phyloP scores from a whole-genome alignment of 768 basidiomycete species.

The Podaxis carcinomalis region DNA sequence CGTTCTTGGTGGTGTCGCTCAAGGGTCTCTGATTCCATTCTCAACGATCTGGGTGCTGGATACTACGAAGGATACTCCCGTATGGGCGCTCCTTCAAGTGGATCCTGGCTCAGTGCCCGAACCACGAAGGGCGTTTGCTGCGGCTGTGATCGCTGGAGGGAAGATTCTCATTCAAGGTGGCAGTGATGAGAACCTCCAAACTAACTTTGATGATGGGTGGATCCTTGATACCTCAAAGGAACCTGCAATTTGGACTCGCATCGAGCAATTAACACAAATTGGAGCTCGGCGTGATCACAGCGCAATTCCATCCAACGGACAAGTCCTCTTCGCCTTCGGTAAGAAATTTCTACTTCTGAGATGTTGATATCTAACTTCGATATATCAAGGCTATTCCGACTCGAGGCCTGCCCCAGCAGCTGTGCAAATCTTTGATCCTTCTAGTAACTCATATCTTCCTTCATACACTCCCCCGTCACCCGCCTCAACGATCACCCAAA shows the following conservation, averaged over 20 bases:
- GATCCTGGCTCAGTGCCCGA: constrained; percentile 38
- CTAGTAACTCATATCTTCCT: constrained; percentile 36
- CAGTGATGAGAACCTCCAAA: constrained; percentile 50
- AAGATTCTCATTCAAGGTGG: constrained; percentile 79
- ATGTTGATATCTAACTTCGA: background rate
- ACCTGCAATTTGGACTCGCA: constrained; percentile 57
- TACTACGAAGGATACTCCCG: constrained; percentile 37
- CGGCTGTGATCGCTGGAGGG: constrained; percentile 43
- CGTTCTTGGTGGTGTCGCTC: constrained; percentile 71
- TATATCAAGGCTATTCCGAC: constrained; percentile 38
- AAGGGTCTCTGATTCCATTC: constrained; percentile 47
- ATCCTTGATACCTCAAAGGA: constrained; percentile 53
- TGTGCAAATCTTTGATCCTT: constrained; percentile 51
- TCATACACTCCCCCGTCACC: constrained; percentile 35
- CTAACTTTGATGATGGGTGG: constrained; percentile 64
- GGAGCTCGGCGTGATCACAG: constrained; percentile 72
- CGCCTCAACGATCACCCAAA: constrained; percentile 15
- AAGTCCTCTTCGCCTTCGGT: constrained; percentile 81
- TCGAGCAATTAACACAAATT: constrained; percentile 49
- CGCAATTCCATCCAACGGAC: constrained; percentile 53
- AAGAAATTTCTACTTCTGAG: constrained; percentile 21
- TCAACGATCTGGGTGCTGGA: constrained; percentile 61
- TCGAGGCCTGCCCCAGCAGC: constrained; percentile 49
- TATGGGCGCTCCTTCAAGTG: constrained; percentile 48
- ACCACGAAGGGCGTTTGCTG: constrained; percentile 63